Conservation (phyloP, 192 early-diverging fungal species). For the Backusella parvicylindrica region DNA sequence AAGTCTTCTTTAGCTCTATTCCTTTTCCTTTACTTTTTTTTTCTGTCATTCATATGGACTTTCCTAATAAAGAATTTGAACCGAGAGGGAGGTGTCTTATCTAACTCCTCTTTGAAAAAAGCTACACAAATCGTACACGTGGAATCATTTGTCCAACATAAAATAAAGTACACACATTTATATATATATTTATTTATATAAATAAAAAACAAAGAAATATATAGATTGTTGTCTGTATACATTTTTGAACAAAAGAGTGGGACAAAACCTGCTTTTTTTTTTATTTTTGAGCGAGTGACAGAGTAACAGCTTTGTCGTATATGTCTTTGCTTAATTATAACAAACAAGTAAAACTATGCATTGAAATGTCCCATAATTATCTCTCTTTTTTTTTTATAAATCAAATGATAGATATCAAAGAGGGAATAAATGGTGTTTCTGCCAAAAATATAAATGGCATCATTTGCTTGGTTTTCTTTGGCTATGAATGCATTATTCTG, state of each 20-base stretch:
- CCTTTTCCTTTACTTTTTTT: not conserved
- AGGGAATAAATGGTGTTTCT: not conserved
- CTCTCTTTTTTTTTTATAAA: not conserved
- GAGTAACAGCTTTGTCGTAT: not conserved
- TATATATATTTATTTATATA: not conserved
- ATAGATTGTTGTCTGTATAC: not conserved
- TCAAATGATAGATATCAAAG: not conserved
- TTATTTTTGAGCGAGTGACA: not conserved
- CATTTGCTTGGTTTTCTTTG: not conserved
- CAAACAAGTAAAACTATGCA: not conserved
- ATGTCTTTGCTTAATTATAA: not conserved
- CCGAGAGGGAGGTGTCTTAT: not conserved
- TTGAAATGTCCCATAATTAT: not conserved
- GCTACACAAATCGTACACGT: conserved; percentile 2
- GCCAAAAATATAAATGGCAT: not conserved
- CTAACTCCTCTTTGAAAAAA: conserved; percentile 1
- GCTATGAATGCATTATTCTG: not conserved
- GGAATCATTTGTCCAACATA: conserved; percentile 1
- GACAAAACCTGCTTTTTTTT: not conserved
- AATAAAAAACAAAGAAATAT: too few relatives aligned
- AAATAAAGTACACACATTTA: not conserved
- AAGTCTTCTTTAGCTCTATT: not conserved
- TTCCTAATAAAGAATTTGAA: conserved; percentile 5
- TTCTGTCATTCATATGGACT: not conserved
- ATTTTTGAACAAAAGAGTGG: not conserved